Conservation (phyloP, 768 basidiomycete species). For the Boletus vermiculosoides region DNA sequence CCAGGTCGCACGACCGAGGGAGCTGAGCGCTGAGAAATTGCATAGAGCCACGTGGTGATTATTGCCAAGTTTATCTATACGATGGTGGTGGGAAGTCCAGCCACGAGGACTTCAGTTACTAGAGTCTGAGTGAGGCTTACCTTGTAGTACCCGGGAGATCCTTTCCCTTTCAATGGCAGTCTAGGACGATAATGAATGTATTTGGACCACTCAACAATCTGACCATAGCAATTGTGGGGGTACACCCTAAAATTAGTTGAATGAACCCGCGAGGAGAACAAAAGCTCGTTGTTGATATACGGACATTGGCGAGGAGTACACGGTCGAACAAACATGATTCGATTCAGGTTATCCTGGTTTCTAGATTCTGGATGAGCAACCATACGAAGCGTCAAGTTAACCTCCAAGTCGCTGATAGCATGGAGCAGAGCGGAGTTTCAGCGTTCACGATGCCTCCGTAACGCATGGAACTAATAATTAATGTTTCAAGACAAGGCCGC, state of each 20-base stretch:
- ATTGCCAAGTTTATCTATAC: background rate
- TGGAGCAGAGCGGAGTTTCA: background rate
- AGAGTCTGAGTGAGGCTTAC: background rate
- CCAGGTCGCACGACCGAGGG: background rate
- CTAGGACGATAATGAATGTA: background rate
- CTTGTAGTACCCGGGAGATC: background rate
- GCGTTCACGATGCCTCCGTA: background rate
- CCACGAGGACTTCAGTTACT: too few species aligned
- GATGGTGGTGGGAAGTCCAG: background rate
- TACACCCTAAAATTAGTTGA: background rate
- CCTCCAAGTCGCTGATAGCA: background rate
- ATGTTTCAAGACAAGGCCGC: background rate
- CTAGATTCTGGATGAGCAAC: background rate
- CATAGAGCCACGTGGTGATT: background rate
- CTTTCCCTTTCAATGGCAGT: background rate
- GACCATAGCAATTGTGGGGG: background rate
- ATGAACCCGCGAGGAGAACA: background rate
- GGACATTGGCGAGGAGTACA: too few species aligned
- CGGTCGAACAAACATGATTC: background rate
- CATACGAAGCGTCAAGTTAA: background rate
- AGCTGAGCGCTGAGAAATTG: background rate
- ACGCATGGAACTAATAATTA: background rate
- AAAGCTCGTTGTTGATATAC: background rate
- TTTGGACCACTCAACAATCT: background rate
- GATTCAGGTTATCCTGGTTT: background rate